A percentile compares a stretch with the other conserved stretches of the same genome.
Evolutionary conservation across 495 filamentous ascomycete genomes (phyloP).

Genomic region (Hypoxylon fuscum): DNA sequence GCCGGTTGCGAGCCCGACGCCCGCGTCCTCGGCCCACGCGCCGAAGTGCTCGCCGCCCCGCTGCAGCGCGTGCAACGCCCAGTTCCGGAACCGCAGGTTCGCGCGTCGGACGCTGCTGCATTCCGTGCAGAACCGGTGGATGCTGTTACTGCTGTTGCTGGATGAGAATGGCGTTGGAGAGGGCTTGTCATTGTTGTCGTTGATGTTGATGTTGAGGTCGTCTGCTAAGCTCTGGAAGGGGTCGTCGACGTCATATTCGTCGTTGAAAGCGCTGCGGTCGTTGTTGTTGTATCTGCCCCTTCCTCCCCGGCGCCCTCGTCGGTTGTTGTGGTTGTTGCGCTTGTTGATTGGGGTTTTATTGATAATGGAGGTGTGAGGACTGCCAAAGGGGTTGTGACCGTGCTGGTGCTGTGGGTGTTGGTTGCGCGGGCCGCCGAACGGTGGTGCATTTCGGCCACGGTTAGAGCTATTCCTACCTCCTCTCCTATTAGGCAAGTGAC

Average conservation of each 20-base stretch:
- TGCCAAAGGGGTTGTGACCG: not conserved
- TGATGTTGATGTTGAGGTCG: not conserved
- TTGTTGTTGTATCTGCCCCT: not conserved
- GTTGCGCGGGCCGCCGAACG: not conserved
- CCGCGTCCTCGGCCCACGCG: conserved; percentile 47
- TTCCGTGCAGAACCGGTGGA: conserved; percentile 41
- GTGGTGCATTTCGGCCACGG: not conserved
- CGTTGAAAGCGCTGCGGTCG: not conserved
- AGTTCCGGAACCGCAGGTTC: conserved; percentile 40
- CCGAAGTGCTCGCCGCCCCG: conserved; percentile 23
- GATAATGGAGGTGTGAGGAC: not conserved
- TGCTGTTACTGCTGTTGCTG: not conserved
- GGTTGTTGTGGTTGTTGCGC: not conserved
- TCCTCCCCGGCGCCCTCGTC: not conserved
- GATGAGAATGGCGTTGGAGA: not conserved
- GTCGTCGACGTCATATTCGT: not conserved
- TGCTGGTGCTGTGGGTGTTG: not conserved
- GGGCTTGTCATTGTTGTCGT: not conserved
- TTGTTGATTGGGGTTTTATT: conserved; percentile 6
- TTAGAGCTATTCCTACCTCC: not conserved
- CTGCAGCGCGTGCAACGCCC: conserved; percentile 18
- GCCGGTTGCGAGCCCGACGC: conserved; percentile 33
- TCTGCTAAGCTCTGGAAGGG: not conserved
- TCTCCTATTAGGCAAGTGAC: conserved; percentile 2
- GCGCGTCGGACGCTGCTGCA: conserved; percentile 41